Evolutionary conservation across 2,329 filamentous ascomycete species (phyloP), one percentile per base, ranked within the genome.

Genomic region (Diplocarpon rosae): DNA sequence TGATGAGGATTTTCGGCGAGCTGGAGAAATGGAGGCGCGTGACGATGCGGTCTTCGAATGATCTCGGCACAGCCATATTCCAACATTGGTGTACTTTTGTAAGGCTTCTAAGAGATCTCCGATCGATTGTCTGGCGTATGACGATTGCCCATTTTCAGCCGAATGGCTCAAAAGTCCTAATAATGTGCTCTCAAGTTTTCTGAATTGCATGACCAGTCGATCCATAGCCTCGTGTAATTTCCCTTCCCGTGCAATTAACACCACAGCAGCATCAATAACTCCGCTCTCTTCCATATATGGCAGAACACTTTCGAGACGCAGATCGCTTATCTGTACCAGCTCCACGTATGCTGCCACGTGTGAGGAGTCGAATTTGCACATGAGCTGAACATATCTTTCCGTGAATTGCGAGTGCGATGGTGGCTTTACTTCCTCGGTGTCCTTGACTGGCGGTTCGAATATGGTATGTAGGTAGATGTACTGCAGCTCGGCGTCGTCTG

Each of bases 21-120:
- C 78, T 68, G 15, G 65, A 62, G 52, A 63, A 69, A 42, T 61
- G 56, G 47, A 66, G 65, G 37, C 2, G 45, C 48, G 48, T 16
- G 42, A 49, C 39, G 62, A 60, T 5, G 69, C 64, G 0, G 73
- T 75, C 57, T 83, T 85, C 39, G 78, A 86, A 60, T 95, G 87
- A 1, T 83, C 79, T 63, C 93, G 86, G 56, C 92, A 96, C 11
- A 98, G 70, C 92, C 92, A 98, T 40, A 94, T 90, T 12, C 93
- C 92, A 1, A 98, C 86, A 52, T 88, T 82, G 1, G 83, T 79
- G 64, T 95, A 96, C 61, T 94, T 95, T 49, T 93, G 81, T 14
- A 98, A 67, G 0, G 83, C 80, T 46, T 78, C 75, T 3, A 95
- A 70, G 1, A 95, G 70, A 45, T 89, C 83, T 45, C 83, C 76